A percentile compares a stretch with the other conserved stretches of the same genome.
phyloP scores from a whole-genome alignment of 148 eudicot species.

The Nepenthes mirabilis region DNA sequence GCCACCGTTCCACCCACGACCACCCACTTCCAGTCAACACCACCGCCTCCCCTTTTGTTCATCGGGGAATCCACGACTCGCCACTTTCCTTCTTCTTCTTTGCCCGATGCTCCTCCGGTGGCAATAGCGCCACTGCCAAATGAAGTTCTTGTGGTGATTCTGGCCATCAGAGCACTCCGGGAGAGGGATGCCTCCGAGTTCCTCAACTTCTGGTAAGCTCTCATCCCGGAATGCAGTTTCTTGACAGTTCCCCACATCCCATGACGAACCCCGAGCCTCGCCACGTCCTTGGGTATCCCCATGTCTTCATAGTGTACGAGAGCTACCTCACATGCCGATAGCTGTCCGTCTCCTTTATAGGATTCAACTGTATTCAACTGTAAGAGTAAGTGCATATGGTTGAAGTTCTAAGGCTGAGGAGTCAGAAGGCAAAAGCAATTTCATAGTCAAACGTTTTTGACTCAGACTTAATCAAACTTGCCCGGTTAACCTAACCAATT shows the following conservation, averaged over 20 bases:
- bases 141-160: conserved; percentile 50
- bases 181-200: conserved; percentile 23
- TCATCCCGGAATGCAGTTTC: conserved; percentile 42
- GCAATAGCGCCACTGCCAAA: conserved; percentile 13
- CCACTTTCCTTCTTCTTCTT: conserved; percentile 17
- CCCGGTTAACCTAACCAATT: too few relatives aligned
- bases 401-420: neutral
- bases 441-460: neutral
- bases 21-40: conserved; percentile 74
- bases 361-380: conserved; percentile 27
- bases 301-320: conserved; percentile 54
- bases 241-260: conserved; percentile 73
- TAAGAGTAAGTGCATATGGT: neutral
- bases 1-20: conserved; percentile 76
- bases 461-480: neutral
- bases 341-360: conserved; percentile 26
- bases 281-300: conserved; percentile 60
- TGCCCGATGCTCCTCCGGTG: conserved; percentile 12
- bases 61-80: too few relatives aligned
- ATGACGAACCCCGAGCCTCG: conserved; percentile 46
- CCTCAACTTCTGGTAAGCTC: conserved; percentile 35
- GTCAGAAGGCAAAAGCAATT: neutral
- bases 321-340: conserved; percentile 38
- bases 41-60: neutral
- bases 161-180: conserved; percentile 34